Conservation (phyloP, 768 basidiomycete species). For the Leccinum subtestaceum region DNA sequence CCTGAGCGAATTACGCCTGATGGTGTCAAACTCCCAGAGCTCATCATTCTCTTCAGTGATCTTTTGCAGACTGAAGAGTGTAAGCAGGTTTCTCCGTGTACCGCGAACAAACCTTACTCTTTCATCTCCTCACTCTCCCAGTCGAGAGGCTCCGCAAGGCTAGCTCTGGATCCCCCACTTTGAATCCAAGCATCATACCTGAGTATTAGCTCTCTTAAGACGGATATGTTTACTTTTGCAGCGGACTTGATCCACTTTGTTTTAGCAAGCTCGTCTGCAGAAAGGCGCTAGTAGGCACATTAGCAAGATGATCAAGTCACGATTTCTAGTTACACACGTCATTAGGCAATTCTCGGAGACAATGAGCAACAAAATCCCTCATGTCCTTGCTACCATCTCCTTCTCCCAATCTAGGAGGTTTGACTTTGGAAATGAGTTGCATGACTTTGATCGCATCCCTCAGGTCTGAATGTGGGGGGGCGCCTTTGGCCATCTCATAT, state of each 20-base stretch:
- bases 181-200: constrained; percentile 74
- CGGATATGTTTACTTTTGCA: constrained; percentile 61
- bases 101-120: constrained; percentile 34
- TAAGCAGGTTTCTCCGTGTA: constrained; percentile 8
- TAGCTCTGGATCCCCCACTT: constrained; percentile 69
- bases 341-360: constrained; percentile 75
- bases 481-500: constrained; percentile 96
- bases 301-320: constrained; percentile 1
- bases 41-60: constrained; percentile 33
- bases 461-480: constrained; percentile 87
- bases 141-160: constrained; percentile 66
- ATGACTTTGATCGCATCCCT: constrained; percentile 81
- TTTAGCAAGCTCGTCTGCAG: constrained; percentile 85
- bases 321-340: constrained; percentile 51
- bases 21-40: constrained; percentile 77
- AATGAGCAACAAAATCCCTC: constrained; percentile 81
- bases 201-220: constrained; percentile 76
- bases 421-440: constrained; percentile 81
- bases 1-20: constrained; percentile 43
- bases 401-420: constrained; percentile 79
- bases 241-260: constrained; percentile 87
- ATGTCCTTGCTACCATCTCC: constrained; percentile 80
- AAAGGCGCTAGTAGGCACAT: constrained; percentile 56
- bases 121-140: constrained; percentile 72
- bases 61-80: constrained; percentile 17